These are phyloP conservation scores for Linum trigynum DNA, from an alignment of 345 rosid genomes.

Conservation along the genomic window DNA sequence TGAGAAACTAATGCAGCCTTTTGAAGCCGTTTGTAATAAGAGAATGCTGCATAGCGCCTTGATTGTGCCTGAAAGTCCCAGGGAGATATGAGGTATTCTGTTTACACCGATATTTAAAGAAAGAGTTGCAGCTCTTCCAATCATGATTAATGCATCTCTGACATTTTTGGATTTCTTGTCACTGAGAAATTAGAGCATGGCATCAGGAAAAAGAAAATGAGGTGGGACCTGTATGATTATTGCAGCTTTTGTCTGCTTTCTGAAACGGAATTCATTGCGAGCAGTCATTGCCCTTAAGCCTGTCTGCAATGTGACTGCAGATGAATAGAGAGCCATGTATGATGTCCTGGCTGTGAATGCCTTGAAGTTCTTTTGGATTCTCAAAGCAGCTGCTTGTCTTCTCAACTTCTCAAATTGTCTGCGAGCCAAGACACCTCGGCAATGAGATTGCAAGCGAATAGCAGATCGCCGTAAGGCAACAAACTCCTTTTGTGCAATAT, in stretches of 20 bases:
- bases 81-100: constrained; percentile 1
- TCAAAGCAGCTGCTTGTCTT: constrained; percentile 80
- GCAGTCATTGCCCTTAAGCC: constrained; percentile 91
- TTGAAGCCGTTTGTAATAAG: constrained; percentile 72
- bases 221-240: constrained; percentile 61
- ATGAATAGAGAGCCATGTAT: constrained; percentile 39
- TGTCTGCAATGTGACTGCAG: constrained; percentile 70
- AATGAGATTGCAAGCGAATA: constrained; percentile 62
- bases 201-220: neutral
- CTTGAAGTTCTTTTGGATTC: constrained; percentile 80
- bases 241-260: constrained; percentile 90
- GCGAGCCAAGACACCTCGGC: constrained; percentile 86
- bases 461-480: constrained; percentile 70
- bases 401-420: constrained; percentile 71
- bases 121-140: neutral
- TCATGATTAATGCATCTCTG: neutral
- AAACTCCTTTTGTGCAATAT: constrained; percentile 81
- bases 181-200: neutral
- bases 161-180: neutral
- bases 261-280: constrained; percentile 84
- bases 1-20: constrained; percentile 74
- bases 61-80: constrained; percentile 57
- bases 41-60: constrained; percentile 50
- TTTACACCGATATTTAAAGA: neutral
- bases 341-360: constrained; percentile 54